Conservation (phyloP, 2,329 filamentous ascomycete genomes). For the Chaetomium strumarium region DNA sequence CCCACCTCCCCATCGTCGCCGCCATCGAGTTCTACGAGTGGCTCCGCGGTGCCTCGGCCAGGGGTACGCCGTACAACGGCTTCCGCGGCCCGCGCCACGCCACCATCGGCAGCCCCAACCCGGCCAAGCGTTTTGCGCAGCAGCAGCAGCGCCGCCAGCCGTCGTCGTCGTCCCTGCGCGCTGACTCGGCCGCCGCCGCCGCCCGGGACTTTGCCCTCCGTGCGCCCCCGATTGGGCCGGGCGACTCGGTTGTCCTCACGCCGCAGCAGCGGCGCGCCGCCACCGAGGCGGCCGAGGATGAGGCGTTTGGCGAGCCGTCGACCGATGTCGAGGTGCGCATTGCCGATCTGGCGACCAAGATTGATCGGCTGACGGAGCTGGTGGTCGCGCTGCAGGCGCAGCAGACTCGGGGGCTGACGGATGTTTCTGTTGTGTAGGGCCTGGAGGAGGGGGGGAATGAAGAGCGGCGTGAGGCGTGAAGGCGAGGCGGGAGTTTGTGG, state of each 20-base stretch:
- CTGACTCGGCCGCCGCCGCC: not conserved
- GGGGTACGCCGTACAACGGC: conserved; percentile 40
- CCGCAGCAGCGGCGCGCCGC: conserved; percentile 7
- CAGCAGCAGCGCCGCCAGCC: conserved; percentile 2
- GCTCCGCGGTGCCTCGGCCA: conserved; percentile 27
- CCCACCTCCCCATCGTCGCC: conserved; percentile 63
- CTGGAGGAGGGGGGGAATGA: not conserved
- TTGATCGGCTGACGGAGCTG: conserved; percentile 51
- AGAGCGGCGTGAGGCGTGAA: too few species aligned
- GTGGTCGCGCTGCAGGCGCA: conserved; percentile 44
- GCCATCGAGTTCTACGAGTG: conserved; percentile 63
- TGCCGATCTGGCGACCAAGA: conserved; percentile 49
- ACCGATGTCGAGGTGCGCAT: conserved; percentile 45
- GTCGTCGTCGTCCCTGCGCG: conserved; percentile 12
- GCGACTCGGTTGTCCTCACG: conserved; percentile 36
- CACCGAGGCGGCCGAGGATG: conserved; percentile 20
- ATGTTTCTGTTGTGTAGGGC: conserved; percentile 13
- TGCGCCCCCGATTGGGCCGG: not conserved
- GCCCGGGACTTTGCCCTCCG: not conserved
- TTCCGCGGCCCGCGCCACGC: conserved; percentile 41
- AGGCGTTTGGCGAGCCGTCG: conserved; percentile 25
- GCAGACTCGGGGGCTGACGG: conserved; percentile 14
- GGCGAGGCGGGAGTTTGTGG: too few species aligned
- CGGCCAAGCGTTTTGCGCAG: conserved; percentile 1
- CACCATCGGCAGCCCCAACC: conserved; percentile 31